Evolutionary conservation across 2,329 filamentous ascomycete species (phyloP), one percentile per base, ranked within the genome.

Genomic region (Fusarium sp.): DNA sequence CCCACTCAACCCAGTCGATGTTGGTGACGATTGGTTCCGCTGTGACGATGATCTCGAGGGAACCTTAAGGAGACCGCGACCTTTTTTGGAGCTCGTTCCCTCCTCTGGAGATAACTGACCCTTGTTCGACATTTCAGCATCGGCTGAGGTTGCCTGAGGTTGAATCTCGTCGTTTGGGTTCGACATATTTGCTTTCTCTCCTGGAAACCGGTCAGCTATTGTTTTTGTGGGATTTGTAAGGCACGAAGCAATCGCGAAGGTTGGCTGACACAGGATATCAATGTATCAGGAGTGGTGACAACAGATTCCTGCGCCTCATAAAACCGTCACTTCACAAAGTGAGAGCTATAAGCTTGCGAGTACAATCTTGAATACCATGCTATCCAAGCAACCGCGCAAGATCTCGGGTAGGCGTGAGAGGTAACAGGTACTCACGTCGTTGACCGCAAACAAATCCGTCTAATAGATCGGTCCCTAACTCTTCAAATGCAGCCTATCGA

Each of bases 41-140:
- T 81, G 87, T 34, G 88, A 90, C 45, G 88, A 90, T 48, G 88
- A 88, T 80, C 87, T 84, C 45, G 88, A 90, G 18, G 88, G 87
- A 42, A 90, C 86, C 79, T 86, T 83, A 42, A 91, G 81, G 44
- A 87, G 82, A 37, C 83, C 80, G 53, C 84, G 83, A 61, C 83
- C 83, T 76, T 86, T 87, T 76, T 86, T 87, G 65, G 79, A 77
- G 66, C 73, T 77, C 64, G 78, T 74, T 62, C 78, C 80, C 63
- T 83, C 82, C 65, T 86, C 83, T 40, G 81, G 77, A 32, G 79
- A 75, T 61, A 81, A 70, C 62, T 78, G 75, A 47, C 82, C 80
- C 72, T 81, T 81, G 65, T 84, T 84, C 51, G 82, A 78, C 77
- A 80, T 81, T 47, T 82, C 81, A 67, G 77, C 70, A 54, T 77